Evolutionary conservation across 2,329 filamentous ascomycete genomes (phyloP).

Genomic region (Macrophomina tecta): DNA sequence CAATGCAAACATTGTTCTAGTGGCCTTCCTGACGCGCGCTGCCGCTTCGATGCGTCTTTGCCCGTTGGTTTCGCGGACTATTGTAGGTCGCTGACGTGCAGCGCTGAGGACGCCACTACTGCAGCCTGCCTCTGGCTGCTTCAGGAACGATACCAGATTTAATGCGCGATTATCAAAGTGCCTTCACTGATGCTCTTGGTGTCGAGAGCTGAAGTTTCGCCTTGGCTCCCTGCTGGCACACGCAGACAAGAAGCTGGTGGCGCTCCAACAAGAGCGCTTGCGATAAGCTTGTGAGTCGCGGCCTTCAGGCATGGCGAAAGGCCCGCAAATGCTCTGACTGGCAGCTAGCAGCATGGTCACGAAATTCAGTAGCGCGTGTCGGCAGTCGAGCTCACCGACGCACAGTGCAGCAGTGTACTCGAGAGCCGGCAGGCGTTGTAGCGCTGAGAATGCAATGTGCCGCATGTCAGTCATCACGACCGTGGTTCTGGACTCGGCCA

Average conservation of each 20-base stretch:
- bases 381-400: background rate
- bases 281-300: slow-evolving; percentile 8
- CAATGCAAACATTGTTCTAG: background rate
- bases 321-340: slow-evolving; percentile 6
- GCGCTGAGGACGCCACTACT: background rate
- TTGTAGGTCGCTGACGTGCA: background rate
- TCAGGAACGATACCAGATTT: background rate
- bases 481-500: slow-evolving; percentile 19
- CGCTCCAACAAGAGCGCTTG: slow-evolving; percentile 10
- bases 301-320: background rate
- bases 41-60: background rate
- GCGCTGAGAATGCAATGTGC: background rate
- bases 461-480: background rate
- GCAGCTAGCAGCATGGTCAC: background rate
- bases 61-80: background rate
- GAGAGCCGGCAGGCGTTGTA: slow-evolving; percentile 12
- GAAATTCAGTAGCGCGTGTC: background rate
- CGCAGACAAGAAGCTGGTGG: background rate
- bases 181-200: background rate
- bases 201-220: slow-evolving; percentile 1
- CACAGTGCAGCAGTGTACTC: background rate
- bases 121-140: background rate
- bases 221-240: background rate
- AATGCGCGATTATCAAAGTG: background rate
- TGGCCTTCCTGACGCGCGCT: slow-evolving; percentile 1